Evolutionary conservation across 2,329 filamentous ascomycete species (phyloP), one percentile per base, ranked within the genome.

Genomic region (Bimuria novae-zelandiae): DNA sequence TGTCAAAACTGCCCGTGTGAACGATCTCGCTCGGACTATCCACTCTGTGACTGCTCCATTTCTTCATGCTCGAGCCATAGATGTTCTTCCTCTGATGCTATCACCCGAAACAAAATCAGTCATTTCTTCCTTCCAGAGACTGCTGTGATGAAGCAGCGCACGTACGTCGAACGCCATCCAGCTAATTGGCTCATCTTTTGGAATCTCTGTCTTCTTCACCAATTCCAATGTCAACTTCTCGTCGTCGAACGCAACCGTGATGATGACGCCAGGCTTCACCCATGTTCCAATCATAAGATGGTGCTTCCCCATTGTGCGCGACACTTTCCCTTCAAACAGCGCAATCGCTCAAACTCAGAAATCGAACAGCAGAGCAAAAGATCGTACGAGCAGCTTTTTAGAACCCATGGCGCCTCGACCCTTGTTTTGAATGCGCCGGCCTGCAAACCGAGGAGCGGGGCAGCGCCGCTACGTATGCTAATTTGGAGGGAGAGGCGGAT

Each of bases 251-350:
- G 87, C 84, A 55, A 96, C 88, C 0, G 90, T 95, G 76, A 94
- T 94, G 68, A 96, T 94, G 72, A 90, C 89, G 41, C 90, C 91
- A 50, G 91, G 91, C 53, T 89, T 89, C 56, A 90, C 93, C 90
- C 91, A 96, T 50, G 91, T 96, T 58, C 91, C 91, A 68, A 93
- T 86, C 89, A 96, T 94, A 71, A 96, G 81, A 78, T 95, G 90
- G 74, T 96, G 91, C 70, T 89, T 86, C 88, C 93, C 93, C 67
- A 68, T 70, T 35, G 39, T 59, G 59, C 40, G 41, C 25, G 39
- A 40, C 29, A 32, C 40, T 48, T 23, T n/a, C 46, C 46, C 12
- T n/a, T 12, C 42, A 33, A 27, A 7, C 44, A 33, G 17, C 7
- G 39, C 14, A 23, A 35, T 27, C 19, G 36, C 43, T n/a, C 19